Conservation (phyloP, 2,329 filamentous ascomycete genomes). For the Paraphaeosphaeria sporulosa region DNA sequence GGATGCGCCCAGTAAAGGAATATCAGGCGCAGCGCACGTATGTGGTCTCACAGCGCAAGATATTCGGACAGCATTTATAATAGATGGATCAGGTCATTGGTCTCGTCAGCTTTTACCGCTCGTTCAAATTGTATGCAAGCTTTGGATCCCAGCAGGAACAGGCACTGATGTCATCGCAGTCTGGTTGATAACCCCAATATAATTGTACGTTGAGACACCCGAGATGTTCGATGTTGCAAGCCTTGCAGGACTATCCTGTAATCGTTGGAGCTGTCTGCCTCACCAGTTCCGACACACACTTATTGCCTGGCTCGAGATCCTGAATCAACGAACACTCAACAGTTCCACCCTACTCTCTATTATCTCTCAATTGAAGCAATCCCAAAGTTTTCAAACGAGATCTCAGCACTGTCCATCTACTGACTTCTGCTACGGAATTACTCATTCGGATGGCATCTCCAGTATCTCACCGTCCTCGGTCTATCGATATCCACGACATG, state of each 20-base stretch:
- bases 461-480: conserved; percentile 79
- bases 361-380: not conserved
- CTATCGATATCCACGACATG: conserved; percentile 67
- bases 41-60: conserved; percentile 5
- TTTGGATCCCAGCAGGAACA: not conserved
- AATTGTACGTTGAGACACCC: conserved; percentile 26
- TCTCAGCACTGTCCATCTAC: not conserved
- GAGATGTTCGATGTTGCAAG: not conserved
- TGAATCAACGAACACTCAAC: not conserved
- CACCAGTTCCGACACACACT: not conserved
- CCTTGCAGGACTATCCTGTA: not conserved
- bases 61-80: not conserved
- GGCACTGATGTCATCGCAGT: conserved; percentile 35
- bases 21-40: conserved; percentile 70
- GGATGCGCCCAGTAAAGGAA: conserved; percentile 67
- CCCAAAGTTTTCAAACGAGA: not conserved
- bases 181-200: conserved; percentile 40
- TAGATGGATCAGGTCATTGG: conserved; percentile 40
- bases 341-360: not conserved
- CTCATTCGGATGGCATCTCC: conserved; percentile 73
- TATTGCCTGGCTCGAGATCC: not conserved
- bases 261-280: not conserved
- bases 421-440: conserved; percentile 50
- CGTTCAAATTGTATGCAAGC: conserved; percentile 45
- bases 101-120: conserved; percentile 55